These are phyloP conservation scores for Diaporthe capsici DNA, from an alignment of 2,329 filamentous ascomycete species.

Conservation along the genomic window DNA sequence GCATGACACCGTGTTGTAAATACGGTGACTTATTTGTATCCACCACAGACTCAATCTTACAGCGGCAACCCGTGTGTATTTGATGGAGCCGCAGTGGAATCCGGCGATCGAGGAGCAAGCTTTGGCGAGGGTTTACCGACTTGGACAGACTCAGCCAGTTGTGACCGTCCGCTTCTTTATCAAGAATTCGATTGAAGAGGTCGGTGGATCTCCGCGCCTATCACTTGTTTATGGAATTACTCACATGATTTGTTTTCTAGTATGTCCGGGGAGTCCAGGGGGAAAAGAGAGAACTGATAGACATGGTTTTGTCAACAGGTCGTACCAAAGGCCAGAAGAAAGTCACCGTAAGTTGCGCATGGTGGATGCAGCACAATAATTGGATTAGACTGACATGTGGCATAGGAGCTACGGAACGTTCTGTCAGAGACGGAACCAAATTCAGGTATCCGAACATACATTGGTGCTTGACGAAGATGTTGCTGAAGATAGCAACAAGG, in stretches of 20 bases:
- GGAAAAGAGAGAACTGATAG: not conserved
- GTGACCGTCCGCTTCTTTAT: slow-evolving; percentile 6
- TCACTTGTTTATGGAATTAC: too few species aligned
- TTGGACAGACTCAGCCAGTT: slow-evolving; percentile 2
- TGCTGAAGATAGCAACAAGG: too few species aligned
- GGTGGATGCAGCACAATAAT: not conserved
- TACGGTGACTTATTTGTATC: not conserved
- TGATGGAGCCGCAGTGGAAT: slow-evolving; percentile 32
- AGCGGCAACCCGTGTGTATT: slow-evolving; percentile 6
- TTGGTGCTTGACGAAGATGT: too few species aligned
- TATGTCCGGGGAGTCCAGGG: not conserved
- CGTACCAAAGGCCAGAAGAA: not conserved
- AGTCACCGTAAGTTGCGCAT: not conserved
- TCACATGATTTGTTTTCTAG: not conserved
- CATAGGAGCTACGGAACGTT: not conserved
- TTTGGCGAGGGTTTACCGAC: not conserved
- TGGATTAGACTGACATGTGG: not conserved
- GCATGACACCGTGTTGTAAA: not conserved
- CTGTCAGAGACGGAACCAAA: not conserved
- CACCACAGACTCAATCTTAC: not conserved
- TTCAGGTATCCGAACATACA: too few species aligned
- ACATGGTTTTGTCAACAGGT: not conserved
- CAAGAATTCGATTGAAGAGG: slow-evolving; percentile 1
- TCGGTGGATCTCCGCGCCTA: too few species aligned
- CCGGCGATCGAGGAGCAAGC: slow-evolving; percentile 23